Percentiles rank a stretch among this genome's conserved stretches.
phyloP scores from a whole-genome alignment of 108 stramenopile genomes.

The Pelagomonas calceolata region DNA sequence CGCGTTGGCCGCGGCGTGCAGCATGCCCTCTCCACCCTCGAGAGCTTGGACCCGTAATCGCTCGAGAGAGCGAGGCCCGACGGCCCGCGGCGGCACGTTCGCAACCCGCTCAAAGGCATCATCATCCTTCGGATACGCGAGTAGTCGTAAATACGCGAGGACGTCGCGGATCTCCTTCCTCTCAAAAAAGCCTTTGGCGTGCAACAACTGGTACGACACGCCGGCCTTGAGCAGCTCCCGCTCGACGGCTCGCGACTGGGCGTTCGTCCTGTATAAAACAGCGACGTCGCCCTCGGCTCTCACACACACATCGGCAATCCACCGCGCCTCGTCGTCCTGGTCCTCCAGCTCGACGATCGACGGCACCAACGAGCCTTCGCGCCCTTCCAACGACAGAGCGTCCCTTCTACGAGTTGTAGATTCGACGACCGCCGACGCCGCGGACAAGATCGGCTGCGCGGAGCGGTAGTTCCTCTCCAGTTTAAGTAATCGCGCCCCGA shows the following conservation, averaged over 20 bases:
- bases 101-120: conserved; percentile 13
- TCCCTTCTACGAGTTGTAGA: background rate
- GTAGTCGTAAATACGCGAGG: background rate
- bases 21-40: background rate
- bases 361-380: background rate
- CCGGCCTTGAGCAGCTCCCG: conserved; percentile 74
- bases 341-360: background rate
- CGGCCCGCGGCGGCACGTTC: conserved; percentile 21
- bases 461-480: conserved; percentile 27
- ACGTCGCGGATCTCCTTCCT: background rate
- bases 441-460: conserved; percentile 15
- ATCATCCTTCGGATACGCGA: background rate
- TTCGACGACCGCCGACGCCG: conserved; percentile 15
- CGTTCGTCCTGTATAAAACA: conserved; percentile 75
- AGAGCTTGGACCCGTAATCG: background rate
- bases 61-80: conserved; percentile 16
- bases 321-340: conserved; percentile 6
- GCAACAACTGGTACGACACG: conserved; percentile 74
- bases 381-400: background rate
- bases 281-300: conserved; percentile 22
- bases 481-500: conserved; percentile 9
- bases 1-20: background rate
- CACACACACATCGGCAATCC: background rate
- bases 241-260: conserved; percentile 72
- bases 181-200: conserved; percentile 58